phyloP scores from a whole-genome alignment of 768 basidiomycete genomes.

The Leccinum ochraceum region DNA sequence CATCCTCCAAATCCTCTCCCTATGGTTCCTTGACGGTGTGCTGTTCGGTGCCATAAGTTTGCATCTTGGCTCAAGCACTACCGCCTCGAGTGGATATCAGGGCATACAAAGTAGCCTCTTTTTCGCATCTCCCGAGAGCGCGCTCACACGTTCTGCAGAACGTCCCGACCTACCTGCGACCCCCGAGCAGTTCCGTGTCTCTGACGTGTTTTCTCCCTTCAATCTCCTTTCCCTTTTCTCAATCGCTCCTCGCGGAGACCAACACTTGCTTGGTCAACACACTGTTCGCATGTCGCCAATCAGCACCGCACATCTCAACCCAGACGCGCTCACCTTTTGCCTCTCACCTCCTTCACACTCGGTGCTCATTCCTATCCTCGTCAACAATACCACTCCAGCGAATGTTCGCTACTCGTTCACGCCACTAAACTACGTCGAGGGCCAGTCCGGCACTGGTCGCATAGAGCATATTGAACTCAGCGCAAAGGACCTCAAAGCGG shows the following conservation, averaged over 20 bases:
- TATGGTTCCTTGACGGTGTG: constrained; percentile 68
- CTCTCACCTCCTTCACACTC: constrained; percentile 52
- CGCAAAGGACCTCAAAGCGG: constrained; percentile 64
- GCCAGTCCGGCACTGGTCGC: constrained; percentile 41
- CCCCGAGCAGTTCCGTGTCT: constrained; percentile 47
- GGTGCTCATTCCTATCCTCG: constrained; percentile 77
- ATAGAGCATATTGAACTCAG: constrained; percentile 57
- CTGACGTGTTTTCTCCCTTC: constrained; percentile 51
- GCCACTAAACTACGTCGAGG: constrained; percentile 54
- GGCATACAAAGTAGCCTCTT: constrained; percentile 35
- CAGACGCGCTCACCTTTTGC: constrained; percentile 71
- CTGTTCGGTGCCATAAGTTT: constrained; percentile 72
- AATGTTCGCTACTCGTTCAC: constrained; percentile 73
- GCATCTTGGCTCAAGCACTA: constrained; percentile 40
- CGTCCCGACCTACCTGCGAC: constrained; percentile 42
- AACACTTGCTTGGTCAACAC: constrained; percentile 80
- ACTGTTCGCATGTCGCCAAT: constrained; percentile 92
- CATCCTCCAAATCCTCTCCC: constrained; percentile 55
- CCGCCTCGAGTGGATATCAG: constrained; percentile 16
- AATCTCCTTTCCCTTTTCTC: constrained; percentile 47
- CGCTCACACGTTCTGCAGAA: constrained; percentile 26
- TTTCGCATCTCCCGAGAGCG: background rate
- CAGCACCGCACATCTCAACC: constrained; percentile 90
- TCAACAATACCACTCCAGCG: constrained; percentile 86
- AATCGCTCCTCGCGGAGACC: constrained; percentile 42